Evolutionary conservation across 2,329 filamentous ascomycete species (phyloP).

Genomic region (Alternaria sp.): DNA sequence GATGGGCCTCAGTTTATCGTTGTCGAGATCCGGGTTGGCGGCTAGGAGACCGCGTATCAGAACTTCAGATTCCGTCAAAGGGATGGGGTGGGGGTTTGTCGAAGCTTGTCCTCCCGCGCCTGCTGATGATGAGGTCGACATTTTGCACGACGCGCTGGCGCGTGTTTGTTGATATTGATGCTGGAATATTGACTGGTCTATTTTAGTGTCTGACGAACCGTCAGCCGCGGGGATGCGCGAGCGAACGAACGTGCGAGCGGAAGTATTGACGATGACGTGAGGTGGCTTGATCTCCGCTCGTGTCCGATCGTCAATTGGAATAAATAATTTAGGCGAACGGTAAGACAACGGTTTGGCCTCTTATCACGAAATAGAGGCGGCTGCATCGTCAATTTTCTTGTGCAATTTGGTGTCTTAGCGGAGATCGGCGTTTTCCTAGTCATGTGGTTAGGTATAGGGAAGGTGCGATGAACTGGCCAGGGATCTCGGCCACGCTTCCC

Average conservation of each 20-base stretch:
- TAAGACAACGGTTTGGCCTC: background rate
- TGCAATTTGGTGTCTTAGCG: constrained; percentile 30
- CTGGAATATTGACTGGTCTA: constrained; percentile 15
- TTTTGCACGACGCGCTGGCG: constrained; percentile 14
- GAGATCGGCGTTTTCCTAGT: constrained; percentile 44
- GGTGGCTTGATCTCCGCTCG: constrained; percentile 22
- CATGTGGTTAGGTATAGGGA: constrained; percentile 30
- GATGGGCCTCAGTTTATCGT: constrained; percentile 39
- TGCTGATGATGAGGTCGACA: constrained; percentile 22
- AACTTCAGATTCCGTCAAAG: constrained; percentile 46
- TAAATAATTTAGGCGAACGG: constrained; percentile 6
- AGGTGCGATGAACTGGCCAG: constrained; percentile 26
- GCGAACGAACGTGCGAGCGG: constrained; percentile 12
- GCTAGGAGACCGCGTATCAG: constrained; percentile 48
- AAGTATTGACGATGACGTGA: constrained; percentile 20
- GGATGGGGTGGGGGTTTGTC: constrained; percentile 34
- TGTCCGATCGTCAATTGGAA: constrained; percentile 4
- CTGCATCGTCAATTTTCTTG: constrained; percentile 17
- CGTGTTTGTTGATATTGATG: constrained; percentile 12
- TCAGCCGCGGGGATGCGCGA: constrained; percentile 4
- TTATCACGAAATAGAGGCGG: background rate
- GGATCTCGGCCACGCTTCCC: constrained; percentile 32
- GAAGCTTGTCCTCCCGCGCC: constrained; percentile 8
- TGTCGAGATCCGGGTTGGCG: constrained; percentile 42
- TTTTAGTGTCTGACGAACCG: constrained; percentile 11